Evolutionary conservation across 208 protist species (phyloP), one percentile per base, ranked within the genome.

Genomic region (Plasmodiophora brassicae): DNA sequence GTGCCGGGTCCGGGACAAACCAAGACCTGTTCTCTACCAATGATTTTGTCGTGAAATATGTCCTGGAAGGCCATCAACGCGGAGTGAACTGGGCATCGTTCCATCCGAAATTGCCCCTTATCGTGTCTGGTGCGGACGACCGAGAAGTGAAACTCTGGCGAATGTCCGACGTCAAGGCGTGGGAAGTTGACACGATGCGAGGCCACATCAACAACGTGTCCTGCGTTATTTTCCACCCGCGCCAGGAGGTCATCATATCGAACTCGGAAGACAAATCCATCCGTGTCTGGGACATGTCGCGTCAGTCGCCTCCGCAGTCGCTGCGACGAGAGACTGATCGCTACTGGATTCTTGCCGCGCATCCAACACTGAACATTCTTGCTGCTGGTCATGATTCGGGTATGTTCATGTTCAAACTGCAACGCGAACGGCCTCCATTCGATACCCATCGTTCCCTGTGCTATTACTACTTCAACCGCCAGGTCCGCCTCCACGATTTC

Each of bases 11-110:
- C 41, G 65, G 65, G 5, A 44, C 65, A n/a, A 78, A 78, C n/a
- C 65, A n/a, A 38, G 65, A 78, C n/a, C 32, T 78, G 65, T 78
- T 78, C 41, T 5, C 65, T 5, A 44, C 65, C 20, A 44, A n/a
- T 38, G 65, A 78, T 32, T 78, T 57, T 0, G 88, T 90, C 10
- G 89, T 93, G 8, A 94, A 98, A 89, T 96, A 96, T 85, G 90
- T 98, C 20, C 91, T 99, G 1, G n/a, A 5, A 78, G 98, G 97
- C 10, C 98, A 99, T 90, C 95, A 98, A 84, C 95, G 97, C 87
- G 98, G 97, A 50, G 97, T 99, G 35, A 99, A 99, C 93, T 99
- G 97, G 96, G 98, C 96, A 8, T 91, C 93, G 36, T 99, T 99
- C 92, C 98, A 99, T 92, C 96, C 96, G 1, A 96, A 94, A 25